These are phyloP conservation scores for Nicotiana undulata DNA, from an alignment of 257 asterid genomes.

Conservation along the genomic window DNA sequence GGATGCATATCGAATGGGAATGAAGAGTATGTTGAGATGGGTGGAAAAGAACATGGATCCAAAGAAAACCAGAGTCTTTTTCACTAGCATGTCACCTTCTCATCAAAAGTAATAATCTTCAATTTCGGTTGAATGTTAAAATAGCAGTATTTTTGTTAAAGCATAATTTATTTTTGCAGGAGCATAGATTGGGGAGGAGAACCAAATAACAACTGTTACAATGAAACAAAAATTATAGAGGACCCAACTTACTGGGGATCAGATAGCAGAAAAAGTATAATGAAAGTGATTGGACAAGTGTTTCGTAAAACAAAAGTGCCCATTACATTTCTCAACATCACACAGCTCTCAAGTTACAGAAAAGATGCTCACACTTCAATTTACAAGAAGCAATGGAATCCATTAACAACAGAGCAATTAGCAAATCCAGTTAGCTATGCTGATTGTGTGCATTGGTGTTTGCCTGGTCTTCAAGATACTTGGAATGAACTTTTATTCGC, in stretches of 20 bases:
- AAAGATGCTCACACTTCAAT: constrained; percentile 78
- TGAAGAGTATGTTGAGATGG: constrained; percentile 62
- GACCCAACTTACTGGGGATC: constrained; percentile 40
- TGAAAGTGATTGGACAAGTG: constrained; percentile 33
- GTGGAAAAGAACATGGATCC: constrained; percentile 51
- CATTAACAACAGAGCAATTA: constrained; percentile 31
- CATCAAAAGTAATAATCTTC: constrained; percentile 41
- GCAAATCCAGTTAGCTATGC: constrained; percentile 54
- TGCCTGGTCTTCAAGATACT: constrained; percentile 75
- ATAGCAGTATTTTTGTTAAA: not conserved
- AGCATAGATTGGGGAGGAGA: constrained; percentile 66
- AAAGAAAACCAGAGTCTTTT: constrained; percentile 43
- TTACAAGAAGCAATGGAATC: constrained; percentile 47
- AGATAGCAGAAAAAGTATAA: constrained; percentile 27
- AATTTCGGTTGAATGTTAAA: not conserved
- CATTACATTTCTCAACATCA: constrained; percentile 56
- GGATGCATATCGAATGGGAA: constrained; percentile 60
- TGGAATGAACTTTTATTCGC: constrained; percentile 74
- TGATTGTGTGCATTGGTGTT: constrained; percentile 87
- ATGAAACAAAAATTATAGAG: constrained; percentile 49
- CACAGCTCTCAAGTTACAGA: constrained; percentile 49
- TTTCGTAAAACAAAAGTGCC: constrained; percentile 41
- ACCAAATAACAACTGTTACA: constrained; percentile 44
- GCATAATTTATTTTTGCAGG: constrained; percentile 29
- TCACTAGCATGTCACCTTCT: constrained; percentile 67